Conservation (phyloP, 2,329 filamentous ascomycete species). For the Aspergillus sp. region DNA sequence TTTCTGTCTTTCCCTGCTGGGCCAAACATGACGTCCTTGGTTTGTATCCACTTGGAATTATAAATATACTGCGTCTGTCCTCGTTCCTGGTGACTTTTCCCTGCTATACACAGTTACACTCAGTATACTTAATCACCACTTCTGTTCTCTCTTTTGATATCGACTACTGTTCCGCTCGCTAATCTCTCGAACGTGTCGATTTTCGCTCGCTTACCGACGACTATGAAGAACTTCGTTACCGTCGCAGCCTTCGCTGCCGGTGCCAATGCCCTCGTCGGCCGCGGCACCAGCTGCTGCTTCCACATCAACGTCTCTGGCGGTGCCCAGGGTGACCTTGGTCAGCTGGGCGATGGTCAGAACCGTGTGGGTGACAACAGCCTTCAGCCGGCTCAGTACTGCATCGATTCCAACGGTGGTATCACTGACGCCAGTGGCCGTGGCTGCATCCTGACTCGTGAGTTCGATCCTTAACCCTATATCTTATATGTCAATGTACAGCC, state of each 20-base stretch:
- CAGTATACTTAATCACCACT: neutral
- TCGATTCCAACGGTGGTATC: constrained; percentile 47
- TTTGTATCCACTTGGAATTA: constrained; percentile 12
- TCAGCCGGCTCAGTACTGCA: constrained; percentile 44
- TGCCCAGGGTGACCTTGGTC: constrained; percentile 48
- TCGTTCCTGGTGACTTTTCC: neutral
- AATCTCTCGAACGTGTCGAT: neutral
- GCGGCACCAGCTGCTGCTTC: constrained; percentile 44
- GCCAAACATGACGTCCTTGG: constrained; percentile 6
- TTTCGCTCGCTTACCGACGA: constrained; percentile 6
- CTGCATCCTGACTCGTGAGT: constrained; percentile 55
- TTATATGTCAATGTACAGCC: no score
- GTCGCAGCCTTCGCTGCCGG: constrained; percentile 33
- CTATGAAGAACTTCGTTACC: constrained; percentile 34
- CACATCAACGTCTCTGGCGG: constrained; percentile 44
- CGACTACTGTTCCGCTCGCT: constrained; percentile 8
- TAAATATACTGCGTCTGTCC: constrained; percentile 10
- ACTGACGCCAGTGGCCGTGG: constrained; percentile 50
- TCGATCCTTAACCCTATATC: neutral
- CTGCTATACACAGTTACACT: neutral
- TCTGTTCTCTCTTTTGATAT: neutral
- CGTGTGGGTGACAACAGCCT: constrained; percentile 46
- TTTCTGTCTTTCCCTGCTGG: neutral
- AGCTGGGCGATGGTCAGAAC: constrained; percentile 55
- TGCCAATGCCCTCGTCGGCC: constrained; percentile 36